Evolutionary conservation across 2,329 filamentous ascomycete genomes (phyloP).

Genomic region (Colletotrichum ledebouriae): DNA sequence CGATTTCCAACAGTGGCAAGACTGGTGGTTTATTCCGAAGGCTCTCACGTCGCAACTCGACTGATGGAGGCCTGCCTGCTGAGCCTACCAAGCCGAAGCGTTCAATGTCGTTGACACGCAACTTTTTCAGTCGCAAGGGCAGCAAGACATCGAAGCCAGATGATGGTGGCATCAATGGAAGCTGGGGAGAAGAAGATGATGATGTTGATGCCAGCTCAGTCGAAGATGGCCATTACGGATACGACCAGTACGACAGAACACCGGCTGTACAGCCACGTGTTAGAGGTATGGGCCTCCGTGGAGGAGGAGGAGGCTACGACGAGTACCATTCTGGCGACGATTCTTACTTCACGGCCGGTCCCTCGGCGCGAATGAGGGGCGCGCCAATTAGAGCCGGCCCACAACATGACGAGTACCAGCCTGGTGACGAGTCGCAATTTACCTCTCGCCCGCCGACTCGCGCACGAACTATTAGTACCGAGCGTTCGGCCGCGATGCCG

Average conservation of each 20-base stretch:
- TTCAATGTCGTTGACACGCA: slow-evolving; percentile 70
- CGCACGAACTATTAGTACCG: slow-evolving; percentile 48
- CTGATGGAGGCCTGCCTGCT: slow-evolving; percentile 53
- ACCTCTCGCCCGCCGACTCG: slow-evolving; percentile 33
- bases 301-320: slow-evolving; percentile 57
- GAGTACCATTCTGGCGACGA: slow-evolving; percentile 71
- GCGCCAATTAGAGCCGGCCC: slow-evolving; percentile 30
- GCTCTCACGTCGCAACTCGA: slow-evolving; percentile 56
- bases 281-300: slow-evolving; percentile 50
- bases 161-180: slow-evolving; percentile 69
- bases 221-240: slow-evolving; percentile 43
- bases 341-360: slow-evolving; percentile 64
- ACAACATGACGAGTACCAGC: slow-evolving; percentile 33
- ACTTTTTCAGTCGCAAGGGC: slow-evolving; percentile 59
- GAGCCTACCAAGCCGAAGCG: slow-evolving; percentile 61
- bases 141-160: slow-evolving; percentile 56
- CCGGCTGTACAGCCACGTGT: slow-evolving; percentile 36
- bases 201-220: slow-evolving; percentile 49
- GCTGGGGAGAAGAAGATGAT: slow-evolving; percentile 62
- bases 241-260: slow-evolving; percentile 43
- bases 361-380: slow-evolving; percentile 44
- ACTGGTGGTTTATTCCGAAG: slow-evolving; percentile 48
- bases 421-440: slow-evolving; percentile 27
- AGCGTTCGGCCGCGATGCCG: slow-evolving; percentile 36
- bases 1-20: slow-evolving; percentile 57